Percentiles rank a stretch among this genome's conserved stretches.
phyloP scores from a whole-genome alignment of 2,329 filamentous ascomycete species.

The Aureobasidium mangrovei region DNA sequence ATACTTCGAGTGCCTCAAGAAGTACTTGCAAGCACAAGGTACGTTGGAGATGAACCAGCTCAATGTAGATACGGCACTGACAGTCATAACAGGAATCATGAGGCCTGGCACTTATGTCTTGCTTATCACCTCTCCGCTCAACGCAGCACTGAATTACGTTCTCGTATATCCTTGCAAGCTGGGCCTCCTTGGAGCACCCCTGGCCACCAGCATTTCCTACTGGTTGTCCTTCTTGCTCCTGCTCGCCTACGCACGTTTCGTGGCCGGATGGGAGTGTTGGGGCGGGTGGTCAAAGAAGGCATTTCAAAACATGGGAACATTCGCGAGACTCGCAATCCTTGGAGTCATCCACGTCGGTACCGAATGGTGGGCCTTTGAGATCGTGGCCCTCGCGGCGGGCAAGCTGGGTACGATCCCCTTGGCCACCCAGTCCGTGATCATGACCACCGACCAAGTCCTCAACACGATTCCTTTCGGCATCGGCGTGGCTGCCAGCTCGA shows the following conservation, averaged over 20 bases:
- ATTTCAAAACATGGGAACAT: conserved; percentile 58
- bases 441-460: conserved; percentile 74
- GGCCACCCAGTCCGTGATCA: conserved; percentile 78
- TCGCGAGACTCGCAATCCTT: conserved; percentile 64
- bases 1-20: conserved; percentile 72
- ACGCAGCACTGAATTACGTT: conserved; percentile 51
- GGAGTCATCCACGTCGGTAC: conserved; percentile 79
- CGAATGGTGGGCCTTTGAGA: conserved; percentile 93
- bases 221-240: conserved; percentile 75
- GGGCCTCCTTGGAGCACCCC: conserved; percentile 67
- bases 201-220: conserved; percentile 78
- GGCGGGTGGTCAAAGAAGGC: conserved; percentile 60
- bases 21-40: conserved; percentile 51
- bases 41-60: conserved; percentile 10
- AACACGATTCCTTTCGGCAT: conserved; percentile 82
- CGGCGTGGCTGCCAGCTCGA: conserved; percentile 68
- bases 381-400: conserved; percentile 75
- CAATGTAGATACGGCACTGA: neutral
- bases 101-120: conserved; percentile 55
- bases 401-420: conserved; percentile 68
- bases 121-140: conserved; percentile 52
- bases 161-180: conserved; percentile 65
- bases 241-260: conserved; percentile 61
- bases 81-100: conserved; percentile 45
- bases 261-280: conserved; percentile 70